Conservation (phyloP, 2,329 filamentous ascomycete genomes). For the Escovopsis sp. region DNA sequence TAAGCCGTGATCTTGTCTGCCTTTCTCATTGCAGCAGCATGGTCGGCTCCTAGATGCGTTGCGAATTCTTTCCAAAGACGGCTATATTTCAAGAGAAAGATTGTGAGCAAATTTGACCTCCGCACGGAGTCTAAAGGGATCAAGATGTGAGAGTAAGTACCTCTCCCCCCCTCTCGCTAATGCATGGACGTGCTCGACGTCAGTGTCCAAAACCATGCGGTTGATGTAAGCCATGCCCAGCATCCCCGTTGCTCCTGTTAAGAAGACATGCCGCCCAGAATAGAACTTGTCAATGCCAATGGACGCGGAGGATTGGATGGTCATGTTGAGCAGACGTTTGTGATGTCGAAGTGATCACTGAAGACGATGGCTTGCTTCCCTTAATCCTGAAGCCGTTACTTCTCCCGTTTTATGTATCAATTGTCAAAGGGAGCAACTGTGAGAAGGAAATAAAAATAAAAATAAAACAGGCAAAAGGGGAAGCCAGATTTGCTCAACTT, state of each 20-base stretch:
- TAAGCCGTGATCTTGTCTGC: neutral
- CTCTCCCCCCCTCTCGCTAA: conserved; percentile 1
- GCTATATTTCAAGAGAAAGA: neutral
- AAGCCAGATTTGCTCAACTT: no score
- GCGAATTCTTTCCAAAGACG: neutral
- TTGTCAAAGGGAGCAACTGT: no score
- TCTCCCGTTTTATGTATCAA: no score
- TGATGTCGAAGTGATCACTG: no score
- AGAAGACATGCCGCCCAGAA: neutral
- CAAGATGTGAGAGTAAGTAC: neutral
- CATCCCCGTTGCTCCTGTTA: conserved; percentile 1
- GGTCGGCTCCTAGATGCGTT: neutral
- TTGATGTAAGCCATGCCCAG: neutral
- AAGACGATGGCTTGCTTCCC: no score
- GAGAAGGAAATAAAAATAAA: no score
- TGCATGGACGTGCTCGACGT: neutral
- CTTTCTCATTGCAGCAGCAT: neutral
- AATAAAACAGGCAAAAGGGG: no score
- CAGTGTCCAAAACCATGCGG: neutral
- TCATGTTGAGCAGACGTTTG: no score
- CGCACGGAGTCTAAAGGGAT: no score
- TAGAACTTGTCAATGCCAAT: neutral
- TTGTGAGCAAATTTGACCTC: neutral
- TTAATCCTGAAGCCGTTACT: no score
- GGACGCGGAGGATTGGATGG: neutral